Base-by-base conservation (phyloP, 306 rosid species). In the Argentina anserina region DNA sequence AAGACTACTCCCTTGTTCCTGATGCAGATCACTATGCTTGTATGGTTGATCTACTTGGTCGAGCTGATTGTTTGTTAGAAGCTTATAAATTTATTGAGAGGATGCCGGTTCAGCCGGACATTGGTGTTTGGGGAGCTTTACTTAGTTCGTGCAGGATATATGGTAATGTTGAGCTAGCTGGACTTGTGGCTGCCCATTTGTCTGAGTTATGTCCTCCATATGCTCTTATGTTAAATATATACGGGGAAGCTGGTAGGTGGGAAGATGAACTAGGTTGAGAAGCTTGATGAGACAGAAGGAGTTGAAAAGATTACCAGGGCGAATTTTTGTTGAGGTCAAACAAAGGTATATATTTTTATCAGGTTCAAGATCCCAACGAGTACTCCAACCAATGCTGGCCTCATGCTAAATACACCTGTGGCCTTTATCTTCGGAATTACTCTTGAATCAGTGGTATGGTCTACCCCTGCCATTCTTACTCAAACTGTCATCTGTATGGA, bases 31-130 rank as follows among this genome's bases (percentile, higher is more conserved):
- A 90, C 74, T 86, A 84, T 56, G 88, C 87, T 2, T 88, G 93
- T 86, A 86, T 88, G 91, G 87, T 90, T 80, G 90, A 90, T 88
- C 93, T 86, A 65, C 85, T 90, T 66, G 96, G 96, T 65, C 90
- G 78, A 75, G 88, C 88, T 33, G 91, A 86, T 42, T 70, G 80
- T 69, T 52, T 90, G 41, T 76, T 75, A 37, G 90, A 88, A 71
- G 93, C 91, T 28, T 81, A 81, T 65, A 80, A 88, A 71, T 80
- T 90, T 47, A 74, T 88, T 36, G 81, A 75, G 67, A 76, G 36
- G 6, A 86, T 88, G 93, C 75, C 76, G 12, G 81, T 86, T 15
- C 71, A 5, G 74, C 90, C 91, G 5, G 92, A 88, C 78, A 78
- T 84, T 36, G 82, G 87, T 20, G 79, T 86, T 5, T 85, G 85